Percentiles rank a stretch among this genome's conserved stretches.
These are phyloP conservation scores for Massarina eburnea DNA, from an alignment of 2,329 filamentous ascomycete genomes.

Conservation along the genomic window DNA sequence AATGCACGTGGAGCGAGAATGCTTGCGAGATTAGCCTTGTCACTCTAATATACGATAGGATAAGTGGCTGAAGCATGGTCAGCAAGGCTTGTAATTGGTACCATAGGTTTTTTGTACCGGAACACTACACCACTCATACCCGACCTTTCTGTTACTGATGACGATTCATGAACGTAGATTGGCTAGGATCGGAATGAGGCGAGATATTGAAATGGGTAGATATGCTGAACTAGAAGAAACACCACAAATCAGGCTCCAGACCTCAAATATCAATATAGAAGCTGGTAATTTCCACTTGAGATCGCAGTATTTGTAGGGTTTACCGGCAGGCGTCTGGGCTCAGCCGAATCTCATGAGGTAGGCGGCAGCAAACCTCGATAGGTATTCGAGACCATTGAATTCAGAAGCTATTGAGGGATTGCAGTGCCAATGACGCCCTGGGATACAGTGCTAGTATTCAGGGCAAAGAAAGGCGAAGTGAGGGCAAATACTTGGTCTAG, in stretches of 20 bases:
- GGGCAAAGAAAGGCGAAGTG: slow-evolving; percentile 39
- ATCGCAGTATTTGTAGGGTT: slow-evolving; percentile 48
- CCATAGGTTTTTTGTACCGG: too few relatives aligned
- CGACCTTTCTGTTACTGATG: too few relatives aligned
- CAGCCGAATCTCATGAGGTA: slow-evolving; percentile 48
- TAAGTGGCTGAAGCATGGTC: too few relatives aligned
- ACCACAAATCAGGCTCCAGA: slow-evolving; percentile 57
- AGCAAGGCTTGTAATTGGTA: too few relatives aligned
- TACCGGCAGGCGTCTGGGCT: slow-evolving; percentile 48
- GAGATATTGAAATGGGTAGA: too few relatives aligned
- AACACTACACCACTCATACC: too few relatives aligned
- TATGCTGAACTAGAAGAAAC: too few relatives aligned
- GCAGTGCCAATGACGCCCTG: slow-evolving; percentile 41
- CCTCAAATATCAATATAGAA: slow-evolving; percentile 51
- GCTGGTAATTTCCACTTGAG: slow-evolving; percentile 40
- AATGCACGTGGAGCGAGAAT: too few relatives aligned
- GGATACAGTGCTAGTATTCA: slow-evolving; percentile 38
- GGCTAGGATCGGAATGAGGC: too few relatives aligned
- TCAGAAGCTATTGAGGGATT: slow-evolving; percentile 17
- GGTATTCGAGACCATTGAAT: slow-evolving; percentile 19
- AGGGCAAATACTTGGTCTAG: slow-evolving; percentile 15
- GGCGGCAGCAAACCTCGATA: slow-evolving; percentile 26
- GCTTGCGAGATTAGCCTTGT: too few relatives aligned
- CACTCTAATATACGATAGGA: too few relatives aligned
- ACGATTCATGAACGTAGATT: too few relatives aligned